Evolutionary conservation across 768 basidiomycete genomes (phyloP), one percentile per base, ranked within the genome.

Genomic region (Leccinum fibrillosum): DNA sequence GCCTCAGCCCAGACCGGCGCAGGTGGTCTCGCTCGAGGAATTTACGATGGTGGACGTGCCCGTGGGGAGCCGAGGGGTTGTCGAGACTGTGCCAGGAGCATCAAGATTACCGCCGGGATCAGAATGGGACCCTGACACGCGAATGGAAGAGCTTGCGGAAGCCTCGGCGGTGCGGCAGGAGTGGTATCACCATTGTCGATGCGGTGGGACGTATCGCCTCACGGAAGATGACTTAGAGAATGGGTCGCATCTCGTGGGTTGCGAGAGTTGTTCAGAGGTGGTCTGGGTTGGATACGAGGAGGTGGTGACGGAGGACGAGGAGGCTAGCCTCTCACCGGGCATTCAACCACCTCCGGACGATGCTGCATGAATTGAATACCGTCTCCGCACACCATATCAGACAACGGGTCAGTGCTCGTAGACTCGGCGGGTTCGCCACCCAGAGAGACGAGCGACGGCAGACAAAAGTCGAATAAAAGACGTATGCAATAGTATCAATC

Each of bases 211-310:
- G 19, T 93, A 91, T 65, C 72, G 64, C 37, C 83, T 93, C 55
- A 77, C 76, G 0, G 78, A 79, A 54, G 71, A 64, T 2, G 80
- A 86, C 52, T 80, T 93, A 78, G 90, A 92, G 58, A 72, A 72
- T 2, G 92, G 83, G n/a, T 76, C 76, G 51, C 91, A 93, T 69
- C 77, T 93, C 6, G 75, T 91, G 10, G 84, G 80, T 2, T 94
- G 92, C 62, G 81, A 74, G 55, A 82, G 82, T 54, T 93, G 91
- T 68, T 94, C 92, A 15, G 92, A 93, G 71, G 84, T 83, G 9
- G 76, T 93, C 1, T 93, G 90, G 89, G 88, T 85, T n/a, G 91
- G 92, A 1, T 93, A 91, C 65, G 87, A 93, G 71, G 66, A 93
- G 71, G 66, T 80, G 12, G 75, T 77, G 30, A 37, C 11, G 44